phyloP scores from a whole-genome alignment of 495 filamentous ascomycete species.

The Ascobolus immersus region DNA sequence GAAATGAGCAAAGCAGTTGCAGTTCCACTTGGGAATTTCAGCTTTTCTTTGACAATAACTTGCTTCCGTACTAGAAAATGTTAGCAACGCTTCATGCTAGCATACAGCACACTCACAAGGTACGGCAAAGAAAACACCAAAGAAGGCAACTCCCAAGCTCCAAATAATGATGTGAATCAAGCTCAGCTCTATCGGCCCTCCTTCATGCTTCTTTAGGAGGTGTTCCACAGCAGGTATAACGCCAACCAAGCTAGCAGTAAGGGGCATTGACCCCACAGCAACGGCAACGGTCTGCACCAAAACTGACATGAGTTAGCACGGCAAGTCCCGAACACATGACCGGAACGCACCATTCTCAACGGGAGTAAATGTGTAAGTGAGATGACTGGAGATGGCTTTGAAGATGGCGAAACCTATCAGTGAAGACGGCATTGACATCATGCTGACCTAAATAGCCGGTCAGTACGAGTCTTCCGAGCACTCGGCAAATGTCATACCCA shows the following conservation, averaged over 20 bases:
- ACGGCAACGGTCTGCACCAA: conserved; percentile 91
- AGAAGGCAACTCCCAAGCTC: conserved; percentile 77
- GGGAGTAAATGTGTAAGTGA: conserved; percentile 60
- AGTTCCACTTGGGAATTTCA: conserved; percentile 85
- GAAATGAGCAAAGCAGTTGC: conserved; percentile 78
- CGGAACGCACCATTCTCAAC: conserved; percentile 49
- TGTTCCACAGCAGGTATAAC: conserved; percentile 76
- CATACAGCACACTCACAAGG: conserved; percentile 19
- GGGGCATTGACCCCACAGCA: conserved; percentile 84
- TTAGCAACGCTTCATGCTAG: conserved; percentile 8
- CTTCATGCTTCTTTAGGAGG: conserved; percentile 47
- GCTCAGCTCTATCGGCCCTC: conserved; percentile 45
- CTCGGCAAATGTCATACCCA: conserved; percentile 35
- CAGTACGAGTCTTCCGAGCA: not conserved
- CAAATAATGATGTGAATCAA: conserved; percentile 61
- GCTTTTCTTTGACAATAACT: conserved; percentile 72
- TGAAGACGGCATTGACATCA: conserved; percentile 79
- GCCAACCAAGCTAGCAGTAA: conserved; percentile 82
- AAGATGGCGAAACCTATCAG: conserved; percentile 95
- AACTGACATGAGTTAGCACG: conserved; percentile 18
- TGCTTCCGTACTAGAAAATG: conserved; percentile 35
- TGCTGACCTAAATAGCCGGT: conserved; percentile 23
- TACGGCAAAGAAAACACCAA: conserved; percentile 89
- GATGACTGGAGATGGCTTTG: conserved; percentile 42
- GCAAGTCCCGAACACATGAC: not conserved